Evolutionary conservation across 129 eudicot genomes (phyloP), one percentile per base, ranked within the genome.

Genomic region (Oenanthe sinensis): DNA sequence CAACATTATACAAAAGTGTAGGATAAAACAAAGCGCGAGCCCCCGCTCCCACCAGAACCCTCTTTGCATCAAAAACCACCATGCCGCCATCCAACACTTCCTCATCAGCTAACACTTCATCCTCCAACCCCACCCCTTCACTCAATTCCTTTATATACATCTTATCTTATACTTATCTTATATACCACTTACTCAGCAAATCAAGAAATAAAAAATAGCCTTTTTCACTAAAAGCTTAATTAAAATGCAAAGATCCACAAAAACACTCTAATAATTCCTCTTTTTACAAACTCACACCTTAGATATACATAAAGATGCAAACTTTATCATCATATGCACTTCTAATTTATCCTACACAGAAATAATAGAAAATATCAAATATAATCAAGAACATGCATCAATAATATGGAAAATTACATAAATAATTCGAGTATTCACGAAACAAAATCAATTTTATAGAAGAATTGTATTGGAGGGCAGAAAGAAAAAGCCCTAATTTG

Each of bases 11-110:
- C 39, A 87, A 28, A 76, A 89, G 84, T 0, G 93, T 89, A 17
- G 93, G 93, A 77, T 89, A 89, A 71, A 89, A 89, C 74, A 89
- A 78, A 8, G 81, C 87, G 4, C 93, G 86, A 40, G 91, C 93
- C 75, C 93, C 93, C 40, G 85, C 93, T 81, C 93, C 93, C 12
- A 89, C 91, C 74, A 89, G 75, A 62, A 76, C 86, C 86, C 86
- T 87, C 76, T 85, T 89, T 22, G 86, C 82, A 74, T 78, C 87
- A 78, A 54, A 76, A 78, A 47, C 70, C 42, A 79, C 79, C 0
- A 81, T 62, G 9, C 36, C 78, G 6, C 84, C 82, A 49, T 65
- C 77, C 74, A 44, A 76, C 19, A 20, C 75, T 63, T 54, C 47
- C 67, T 24, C 82, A 50, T 30, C 82, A 58, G 68, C 63, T 65